Percentiles rank a stretch among this genome's conserved stretches.
Evolutionary conservation across 352 stramenopile genomes (phyloP).

Genomic region (Globisporangium okanoganense): DNA sequence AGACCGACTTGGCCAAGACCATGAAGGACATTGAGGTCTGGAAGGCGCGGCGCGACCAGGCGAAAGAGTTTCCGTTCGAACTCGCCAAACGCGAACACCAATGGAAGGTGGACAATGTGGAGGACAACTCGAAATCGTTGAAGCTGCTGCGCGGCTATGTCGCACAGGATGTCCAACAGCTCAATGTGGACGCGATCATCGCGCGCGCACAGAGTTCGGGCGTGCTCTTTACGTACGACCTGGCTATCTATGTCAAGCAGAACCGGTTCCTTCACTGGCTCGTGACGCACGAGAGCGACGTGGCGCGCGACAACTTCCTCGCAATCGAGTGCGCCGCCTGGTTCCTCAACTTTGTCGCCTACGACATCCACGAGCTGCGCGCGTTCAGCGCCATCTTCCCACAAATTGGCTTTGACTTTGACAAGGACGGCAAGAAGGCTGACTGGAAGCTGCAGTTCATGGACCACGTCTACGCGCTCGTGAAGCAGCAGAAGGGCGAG

Average conservation of each 20-base stretch:
- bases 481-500: constrained; percentile 54
- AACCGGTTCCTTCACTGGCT: constrained; percentile 78
- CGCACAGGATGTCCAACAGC: constrained; percentile 47
- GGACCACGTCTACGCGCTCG: constrained; percentile 49
- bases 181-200: constrained; percentile 56
- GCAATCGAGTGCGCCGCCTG: constrained; percentile 48
- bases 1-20: constrained; percentile 46
- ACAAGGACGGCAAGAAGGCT: constrained; percentile 68
- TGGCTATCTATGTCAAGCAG: constrained; percentile 75
- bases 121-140: constrained; percentile 37
- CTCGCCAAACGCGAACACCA: constrained; percentile 41
- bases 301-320: constrained; percentile 68
- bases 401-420: constrained; percentile 52
- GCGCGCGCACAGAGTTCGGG: constrained; percentile 22
- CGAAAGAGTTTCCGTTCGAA: constrained; percentile 54
- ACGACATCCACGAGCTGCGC: constrained; percentile 68
- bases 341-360: constrained; percentile 63
- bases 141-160: constrained; percentile 43
- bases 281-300: constrained; percentile 67
- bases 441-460: constrained; percentile 61
- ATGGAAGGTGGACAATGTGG: constrained; percentile 38
- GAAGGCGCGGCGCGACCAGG: constrained; percentile 49
- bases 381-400: constrained; percentile 49
- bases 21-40: constrained; percentile 65
- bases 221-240: constrained; percentile 69